Conservation (phyloP, 345 rosid genomes). For the Boechera stricta region DNA sequence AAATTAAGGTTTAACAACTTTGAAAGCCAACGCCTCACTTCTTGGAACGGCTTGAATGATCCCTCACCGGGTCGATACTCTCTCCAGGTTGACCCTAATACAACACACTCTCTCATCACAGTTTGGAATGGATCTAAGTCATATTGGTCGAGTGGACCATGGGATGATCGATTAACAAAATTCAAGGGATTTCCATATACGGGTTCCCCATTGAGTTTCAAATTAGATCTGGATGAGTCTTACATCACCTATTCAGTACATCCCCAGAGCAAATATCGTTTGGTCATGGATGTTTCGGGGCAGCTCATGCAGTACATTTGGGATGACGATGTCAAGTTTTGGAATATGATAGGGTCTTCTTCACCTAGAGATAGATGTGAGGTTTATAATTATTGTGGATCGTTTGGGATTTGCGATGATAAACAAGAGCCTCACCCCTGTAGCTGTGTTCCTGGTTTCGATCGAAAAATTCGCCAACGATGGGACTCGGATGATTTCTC, state of each 20-base stretch:
- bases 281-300: neutral
- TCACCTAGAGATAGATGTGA: neutral
- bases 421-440: fast-evolving
- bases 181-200: fast-evolving
- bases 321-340: fast-evolving
- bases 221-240: neutral
- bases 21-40: neutral
- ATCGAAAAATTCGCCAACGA: neutral
- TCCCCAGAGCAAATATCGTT: neutral
- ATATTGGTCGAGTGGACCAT: neutral
- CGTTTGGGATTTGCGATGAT: neutral
- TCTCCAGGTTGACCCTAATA: neutral
- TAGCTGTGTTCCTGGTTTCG: neutral
- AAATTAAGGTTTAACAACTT: neutral
- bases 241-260: neutral
- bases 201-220: neutral
- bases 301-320: neutral
- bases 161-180: neutral
- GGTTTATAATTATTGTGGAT: neutral
- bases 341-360: neutral
- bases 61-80: neutral
- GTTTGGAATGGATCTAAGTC: constrained; percentile 2
- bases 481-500: neutral
- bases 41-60: neutral
- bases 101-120: neutral